These are phyloP conservation scores for Pezicula carpinea DNA, from an alignment of 2,329 filamentous ascomycete genomes.

Conservation along the genomic window DNA sequence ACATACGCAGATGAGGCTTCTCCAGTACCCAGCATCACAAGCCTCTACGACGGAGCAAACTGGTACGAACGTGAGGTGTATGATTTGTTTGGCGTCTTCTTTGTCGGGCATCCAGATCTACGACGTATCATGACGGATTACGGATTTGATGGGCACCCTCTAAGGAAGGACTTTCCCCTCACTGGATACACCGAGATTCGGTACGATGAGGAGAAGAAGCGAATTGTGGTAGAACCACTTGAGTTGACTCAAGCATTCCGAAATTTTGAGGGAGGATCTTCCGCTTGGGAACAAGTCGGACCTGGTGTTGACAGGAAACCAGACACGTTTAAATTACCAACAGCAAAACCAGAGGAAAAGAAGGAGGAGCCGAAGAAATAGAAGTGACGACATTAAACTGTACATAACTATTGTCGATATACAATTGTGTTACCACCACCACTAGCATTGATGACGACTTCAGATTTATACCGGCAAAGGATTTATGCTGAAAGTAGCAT, in stretches of 20 bases:
- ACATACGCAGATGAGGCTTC: conserved; percentile 96
- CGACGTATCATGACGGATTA: conserved; percentile 99
- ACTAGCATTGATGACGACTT: no score
- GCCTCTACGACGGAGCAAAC: conserved; percentile 89
- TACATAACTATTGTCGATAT: conserved; percentile 17
- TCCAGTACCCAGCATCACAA: conserved; percentile 82
- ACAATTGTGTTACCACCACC: no score
- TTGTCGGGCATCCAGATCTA: conserved; percentile 89
- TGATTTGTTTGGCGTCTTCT: conserved; percentile 97
- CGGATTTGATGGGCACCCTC: conserved; percentile 94
- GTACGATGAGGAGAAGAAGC: conserved; percentile 99
- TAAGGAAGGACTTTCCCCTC: conserved; percentile 96
- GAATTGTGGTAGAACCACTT: conserved; percentile 94
- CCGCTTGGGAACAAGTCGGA: conserved; percentile 68
- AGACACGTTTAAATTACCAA: conserved; percentile 88
- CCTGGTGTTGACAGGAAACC: conserved; percentile 74
- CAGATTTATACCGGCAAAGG: no score
- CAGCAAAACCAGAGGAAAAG: conserved; percentile 90
- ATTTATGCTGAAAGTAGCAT: no score
- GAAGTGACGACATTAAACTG: conserved; percentile 15
- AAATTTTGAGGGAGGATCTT: conserved; percentile 89
- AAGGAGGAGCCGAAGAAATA: conserved; percentile 92
- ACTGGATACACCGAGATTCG: conserved; percentile 97
- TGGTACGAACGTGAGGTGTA: conserved; percentile 99
- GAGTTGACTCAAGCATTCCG: conserved; percentile 98